A percentile compares a stretch with the other conserved stretches of the same genome.
These are phyloP conservation scores for Pochonia chlamydosporia DNA, from an alignment of 2,329 filamentous ascomycete genomes.

Conservation along the genomic window DNA sequence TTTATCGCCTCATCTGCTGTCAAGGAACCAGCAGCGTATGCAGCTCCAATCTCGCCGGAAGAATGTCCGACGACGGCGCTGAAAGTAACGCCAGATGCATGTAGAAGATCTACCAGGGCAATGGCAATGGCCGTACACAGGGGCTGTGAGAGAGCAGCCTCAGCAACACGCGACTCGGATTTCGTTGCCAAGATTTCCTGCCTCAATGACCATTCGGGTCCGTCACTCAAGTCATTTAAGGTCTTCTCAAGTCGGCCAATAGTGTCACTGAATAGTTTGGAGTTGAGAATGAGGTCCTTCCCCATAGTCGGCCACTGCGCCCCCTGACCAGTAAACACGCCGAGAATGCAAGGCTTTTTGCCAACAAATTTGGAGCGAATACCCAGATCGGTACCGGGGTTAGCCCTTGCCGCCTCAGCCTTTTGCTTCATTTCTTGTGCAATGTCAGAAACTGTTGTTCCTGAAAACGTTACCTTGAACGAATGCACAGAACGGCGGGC, in stretches of 20 bases:
- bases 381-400: not conserved
- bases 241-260: not conserved
- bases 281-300: slow-evolving; percentile 13
- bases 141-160: slow-evolving; percentile 20
- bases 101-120: slow-evolving; percentile 31
- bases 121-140: slow-evolving; percentile 32
- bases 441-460: too few relatives aligned
- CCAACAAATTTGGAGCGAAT: not conserved
- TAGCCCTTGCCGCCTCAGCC: not conserved
- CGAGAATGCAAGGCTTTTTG: slow-evolving; percentile 11
- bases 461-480: too few relatives aligned
- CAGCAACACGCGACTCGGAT: not conserved
- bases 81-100: slow-evolving; percentile 21
- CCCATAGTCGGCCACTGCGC: slow-evolving; percentile 28
- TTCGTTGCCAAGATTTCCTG: slow-evolving; percentile 2
- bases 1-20: slow-evolving; percentile 1
- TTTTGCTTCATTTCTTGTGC: not conserved
- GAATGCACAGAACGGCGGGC: too few relatives aligned
- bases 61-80: slow-evolving; percentile 32
- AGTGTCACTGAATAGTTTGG: not conserved
- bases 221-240: not conserved
- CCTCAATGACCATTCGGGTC: slow-evolving; percentile 4
- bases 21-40: slow-evolving; percentile 25
- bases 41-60: slow-evolving; percentile 34
- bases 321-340: slow-evolving; percentile 28